These are phyloP conservation scores for Ascochyta pisi DNA, from an alignment of 2,329 filamentous ascomycete species.

Conservation along the genomic window DNA sequence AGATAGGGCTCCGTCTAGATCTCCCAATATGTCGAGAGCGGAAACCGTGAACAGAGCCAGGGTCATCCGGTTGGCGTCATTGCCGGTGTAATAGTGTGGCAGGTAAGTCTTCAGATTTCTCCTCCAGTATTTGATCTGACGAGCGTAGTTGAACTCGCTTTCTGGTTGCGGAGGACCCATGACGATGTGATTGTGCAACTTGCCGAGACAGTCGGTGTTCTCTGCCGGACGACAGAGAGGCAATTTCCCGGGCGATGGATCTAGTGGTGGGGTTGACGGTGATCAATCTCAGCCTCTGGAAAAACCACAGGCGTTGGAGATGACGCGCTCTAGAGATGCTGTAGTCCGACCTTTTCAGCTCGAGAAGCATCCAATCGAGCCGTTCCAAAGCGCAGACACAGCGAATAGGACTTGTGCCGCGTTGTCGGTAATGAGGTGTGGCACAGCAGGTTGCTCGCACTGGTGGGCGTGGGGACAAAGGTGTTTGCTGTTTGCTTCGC, in stretches of 20 bases:
- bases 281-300: constrained; percentile 13
- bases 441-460: constrained; percentile 5
- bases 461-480: constrained; percentile 1
- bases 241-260: constrained; percentile 15
- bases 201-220: constrained; percentile 11
- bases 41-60: constrained; percentile 89
- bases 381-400: constrained; percentile 11
- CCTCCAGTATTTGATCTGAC: constrained; percentile 89
- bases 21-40: constrained; percentile 79
- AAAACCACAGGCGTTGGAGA: constrained; percentile 7
- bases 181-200: constrained; percentile 5
- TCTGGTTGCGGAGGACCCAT: constrained; percentile 16
- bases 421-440: neutral
- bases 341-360: constrained; percentile 1
- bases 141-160: constrained; percentile 42
- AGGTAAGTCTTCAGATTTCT: constrained; percentile 83
- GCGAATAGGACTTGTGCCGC: neutral
- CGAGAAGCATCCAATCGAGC: neutral
- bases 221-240: constrained; percentile 5
- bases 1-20: constrained; percentile 63
- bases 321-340: constrained; percentile 4
- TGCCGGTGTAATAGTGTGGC: constrained; percentile 82
- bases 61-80: constrained; percentile 88
- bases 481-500: constrained; percentile 6
- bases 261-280: constrained; percentile 16